Evolutionary conservation across 257 asterid genomes (phyloP).

Genomic region (Gentiana straminea): DNA sequence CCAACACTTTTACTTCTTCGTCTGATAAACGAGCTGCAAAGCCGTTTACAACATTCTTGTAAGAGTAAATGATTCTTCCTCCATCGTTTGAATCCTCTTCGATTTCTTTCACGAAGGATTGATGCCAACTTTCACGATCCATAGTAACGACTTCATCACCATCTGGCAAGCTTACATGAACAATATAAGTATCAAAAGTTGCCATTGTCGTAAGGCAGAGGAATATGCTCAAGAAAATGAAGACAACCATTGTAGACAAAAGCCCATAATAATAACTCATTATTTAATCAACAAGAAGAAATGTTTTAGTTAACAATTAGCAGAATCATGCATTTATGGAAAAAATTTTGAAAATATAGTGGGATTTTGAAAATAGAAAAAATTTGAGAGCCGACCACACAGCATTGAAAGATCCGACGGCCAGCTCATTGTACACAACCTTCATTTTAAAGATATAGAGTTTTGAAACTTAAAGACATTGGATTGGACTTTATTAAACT

Average conservation of each 20-base stretch:
- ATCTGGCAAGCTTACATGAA: constrained; percentile 6
- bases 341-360: too few species aligned
- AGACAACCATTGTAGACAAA: not conserved
- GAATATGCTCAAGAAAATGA: constrained; percentile 6
- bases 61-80: constrained; percentile 14
- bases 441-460: too few species aligned
- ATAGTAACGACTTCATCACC: constrained; percentile 1
- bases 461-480: too few species aligned
- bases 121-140: constrained; percentile 12
- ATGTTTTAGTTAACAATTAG: too few species aligned
- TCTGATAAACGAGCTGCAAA: constrained; percentile 29
- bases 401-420: too few species aligned
- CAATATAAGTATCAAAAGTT: constrained; percentile 10
- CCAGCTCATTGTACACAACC: too few species aligned
- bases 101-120: constrained; percentile 10
- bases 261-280: too few species aligned
- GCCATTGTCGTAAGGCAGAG: constrained; percentile 3
- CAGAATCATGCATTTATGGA: too few species aligned
- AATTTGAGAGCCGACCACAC: too few species aligned
- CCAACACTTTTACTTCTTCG: constrained; percentile 19
- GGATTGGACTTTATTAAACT: too few species aligned
- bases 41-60: constrained; percentile 21
- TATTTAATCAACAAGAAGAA: too few species aligned
- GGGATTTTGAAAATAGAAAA: too few species aligned
- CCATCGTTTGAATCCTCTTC: not conserved